These are phyloP conservation scores for Secale cereale DNA, from an alignment of 176 grass and related monocot species.

Conservation along the genomic window DNA sequence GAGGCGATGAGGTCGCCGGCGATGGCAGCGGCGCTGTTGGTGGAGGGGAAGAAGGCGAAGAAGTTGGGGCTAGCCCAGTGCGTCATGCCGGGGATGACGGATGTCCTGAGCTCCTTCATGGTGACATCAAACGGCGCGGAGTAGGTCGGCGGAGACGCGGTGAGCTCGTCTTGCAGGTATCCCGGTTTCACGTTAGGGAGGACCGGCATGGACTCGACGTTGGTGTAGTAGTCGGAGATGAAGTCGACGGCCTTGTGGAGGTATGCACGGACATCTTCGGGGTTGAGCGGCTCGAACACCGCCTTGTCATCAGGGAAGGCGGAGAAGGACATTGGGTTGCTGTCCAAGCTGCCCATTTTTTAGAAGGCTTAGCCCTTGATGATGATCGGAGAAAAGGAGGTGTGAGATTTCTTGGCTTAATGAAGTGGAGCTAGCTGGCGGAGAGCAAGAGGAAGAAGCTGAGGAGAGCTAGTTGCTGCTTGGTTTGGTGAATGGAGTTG, in stretches of 20 bases:
- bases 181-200: neutral
- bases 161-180: neutral
- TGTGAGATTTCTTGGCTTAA: neutral
- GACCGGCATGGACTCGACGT: neutral
- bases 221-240: conserved; percentile 5
- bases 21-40: conserved; percentile 1
- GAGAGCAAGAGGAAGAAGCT: too few relatives aligned
- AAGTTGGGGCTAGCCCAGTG: conserved; percentile 15
- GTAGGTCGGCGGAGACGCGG: neutral
- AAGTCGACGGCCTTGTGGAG: conserved; percentile 5
- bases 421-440: too few relatives aligned
- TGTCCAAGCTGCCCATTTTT: neutral
- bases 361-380: too few relatives aligned
- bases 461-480: neutral
- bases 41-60: conserved; percentile 10
- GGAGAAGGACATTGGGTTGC: neutral
- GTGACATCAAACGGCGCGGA: neutral
- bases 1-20: conserved; percentile 3
- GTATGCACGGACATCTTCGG: neutral
- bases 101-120: conserved; percentile 1
- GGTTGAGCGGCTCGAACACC: neutral
- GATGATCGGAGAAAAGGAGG: neutral
- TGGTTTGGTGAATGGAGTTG: neutral
- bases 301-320: neutral
- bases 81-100: neutral